Base-by-base conservation (phyloP, 441 rosid species). In the Gossypium schwendimanii region DNA sequence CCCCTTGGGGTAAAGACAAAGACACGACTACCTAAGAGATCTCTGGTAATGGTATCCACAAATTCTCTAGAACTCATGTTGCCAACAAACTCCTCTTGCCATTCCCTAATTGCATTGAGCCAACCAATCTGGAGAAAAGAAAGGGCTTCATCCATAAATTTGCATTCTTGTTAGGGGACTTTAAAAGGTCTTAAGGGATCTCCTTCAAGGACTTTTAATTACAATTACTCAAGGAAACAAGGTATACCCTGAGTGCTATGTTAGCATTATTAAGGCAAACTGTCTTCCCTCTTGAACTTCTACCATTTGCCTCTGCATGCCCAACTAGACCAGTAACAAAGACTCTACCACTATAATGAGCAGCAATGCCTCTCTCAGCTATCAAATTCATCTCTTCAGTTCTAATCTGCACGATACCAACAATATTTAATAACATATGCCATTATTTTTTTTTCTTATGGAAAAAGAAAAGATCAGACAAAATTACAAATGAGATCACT, bases 51-150 rank as follows among this genome's bases (percentile, higher is more conserved):
- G 59, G 94, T 95, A 75, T 95, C 99, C 24, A 95, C 99, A 86
- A 95, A 95, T 83, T 95, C 99, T 79, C 99, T 91, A 64, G 99
- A 95, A 86, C 88, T 92, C 99, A 95, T 95, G 84, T 92, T 95
- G 81, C 99, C 99, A 70, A 95, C 99, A 72, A 95, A 95, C 84
- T 95, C 98, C 76, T 92, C 97, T 89, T 95, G 99, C 99, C 99
- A 95, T 83, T 95, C 98, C 74, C 99, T 90, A 68, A 95, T 95
- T 66, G 98, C 99, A 76, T 92, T 95, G 59, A 95, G 92, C 99
- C 99, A 95, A 71, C 99, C 92, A 84, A 95, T 77, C 99, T 95
- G 87, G 74, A 88, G 80, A 80, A 83, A 79, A 81, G 78, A 81
- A 74, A 81, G 72, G 70, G 82, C 78, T 74, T 73, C 74, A 74